Conservation (phyloP, 257 asterid species). For the Solanum tacnaense region DNA sequence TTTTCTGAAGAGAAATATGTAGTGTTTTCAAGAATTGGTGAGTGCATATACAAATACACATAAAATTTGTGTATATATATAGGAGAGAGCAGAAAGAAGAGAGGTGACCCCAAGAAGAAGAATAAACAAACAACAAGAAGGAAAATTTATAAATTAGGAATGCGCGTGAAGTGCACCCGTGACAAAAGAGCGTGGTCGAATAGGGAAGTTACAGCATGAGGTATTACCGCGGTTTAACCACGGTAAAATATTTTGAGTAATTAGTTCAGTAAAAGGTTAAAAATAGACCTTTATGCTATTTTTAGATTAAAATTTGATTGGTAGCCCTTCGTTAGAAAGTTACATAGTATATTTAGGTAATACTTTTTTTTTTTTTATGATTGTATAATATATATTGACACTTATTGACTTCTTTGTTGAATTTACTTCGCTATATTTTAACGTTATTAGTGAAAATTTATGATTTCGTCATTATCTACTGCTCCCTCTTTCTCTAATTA, state of each 20-base stretch:
- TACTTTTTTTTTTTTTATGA: not conserved
- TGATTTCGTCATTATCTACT: too few relatives aligned
- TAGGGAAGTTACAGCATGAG: not conserved
- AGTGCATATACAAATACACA: not conserved
- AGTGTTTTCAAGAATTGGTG: not conserved
- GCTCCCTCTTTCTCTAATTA: fast-evolving
- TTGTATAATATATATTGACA: not conserved
- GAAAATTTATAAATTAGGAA: not conserved
- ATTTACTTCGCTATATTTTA: not conserved
- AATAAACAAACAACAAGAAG: not conserved
- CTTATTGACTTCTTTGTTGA: not conserved
- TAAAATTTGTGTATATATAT: not conserved
- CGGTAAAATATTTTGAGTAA: not conserved
- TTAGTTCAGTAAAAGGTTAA: not conserved
- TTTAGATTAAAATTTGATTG: not conserved
- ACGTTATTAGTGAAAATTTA: not conserved
- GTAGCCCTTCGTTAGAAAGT: not conserved
- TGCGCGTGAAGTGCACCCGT: not conserved
- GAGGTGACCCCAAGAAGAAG: not conserved
- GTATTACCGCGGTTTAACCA: not conserved
- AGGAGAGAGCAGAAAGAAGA: not conserved
- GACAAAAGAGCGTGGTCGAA: not conserved
- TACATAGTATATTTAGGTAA: too few relatives aligned
- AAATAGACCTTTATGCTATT: not conserved
- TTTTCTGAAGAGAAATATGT: not conserved